A percentile compares a stretch with the other conserved stretches of the same genome.
Conservation (phyloP, 305 asterid species). For the Stenogyne calaminthoides region DNA sequence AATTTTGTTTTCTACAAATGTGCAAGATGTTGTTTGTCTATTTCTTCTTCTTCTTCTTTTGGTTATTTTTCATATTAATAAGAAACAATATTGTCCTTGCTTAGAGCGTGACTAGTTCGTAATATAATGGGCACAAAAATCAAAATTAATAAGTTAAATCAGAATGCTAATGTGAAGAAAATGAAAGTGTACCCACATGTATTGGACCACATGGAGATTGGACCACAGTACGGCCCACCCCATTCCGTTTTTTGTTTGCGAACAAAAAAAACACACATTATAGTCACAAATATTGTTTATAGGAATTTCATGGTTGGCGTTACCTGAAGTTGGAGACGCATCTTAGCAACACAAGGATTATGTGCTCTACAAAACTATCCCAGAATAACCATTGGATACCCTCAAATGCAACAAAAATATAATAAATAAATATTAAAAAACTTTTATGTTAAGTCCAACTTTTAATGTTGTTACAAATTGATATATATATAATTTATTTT, state of each 20-base stretch:
- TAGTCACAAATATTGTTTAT: constrained; percentile 25
- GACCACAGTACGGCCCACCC: constrained; percentile 46
- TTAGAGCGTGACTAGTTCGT: not conserved
- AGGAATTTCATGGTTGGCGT: constrained; percentile 43
- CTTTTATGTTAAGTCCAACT: too few relatives aligned
- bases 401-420: not conserved
- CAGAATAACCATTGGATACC: constrained; percentile 38
- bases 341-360: too few relatives aligned
- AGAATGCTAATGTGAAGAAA: not conserved
- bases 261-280: not conserved
- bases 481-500: too few relatives aligned
- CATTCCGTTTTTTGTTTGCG: not conserved
- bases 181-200: not conserved
- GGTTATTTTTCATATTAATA: not conserved
- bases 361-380: not conserved
- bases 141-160: not conserved
- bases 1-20: not conserved
- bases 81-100: not conserved
- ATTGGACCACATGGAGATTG: constrained; percentile 43
- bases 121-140: not conserved
- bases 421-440: too few relatives aligned
- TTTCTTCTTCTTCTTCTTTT: not conserved
- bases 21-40: not conserved
- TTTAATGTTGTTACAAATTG: too few relatives aligned
- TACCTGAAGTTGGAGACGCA: constrained; percentile 46